phyloP scores from a whole-genome alignment of 768 basidiomycete species.

The Leccinum disarticulatum region DNA sequence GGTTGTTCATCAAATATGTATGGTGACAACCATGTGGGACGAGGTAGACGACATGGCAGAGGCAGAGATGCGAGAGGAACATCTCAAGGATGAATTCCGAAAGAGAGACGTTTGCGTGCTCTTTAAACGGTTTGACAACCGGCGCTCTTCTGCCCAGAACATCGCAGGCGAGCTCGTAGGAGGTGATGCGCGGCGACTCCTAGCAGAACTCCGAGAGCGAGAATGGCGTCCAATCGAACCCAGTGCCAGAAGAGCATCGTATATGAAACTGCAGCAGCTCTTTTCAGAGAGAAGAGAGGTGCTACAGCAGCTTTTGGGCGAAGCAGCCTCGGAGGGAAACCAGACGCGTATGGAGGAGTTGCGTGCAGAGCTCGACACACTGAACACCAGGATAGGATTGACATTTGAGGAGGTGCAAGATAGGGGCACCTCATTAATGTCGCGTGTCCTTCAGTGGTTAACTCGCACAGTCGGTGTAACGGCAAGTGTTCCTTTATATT shows the following conservation, averaged over 20 bases:
- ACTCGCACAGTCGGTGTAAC: neutral
- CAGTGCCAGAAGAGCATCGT: neutral
- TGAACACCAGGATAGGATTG: slow-evolving; percentile 1
- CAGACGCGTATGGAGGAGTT: neutral
- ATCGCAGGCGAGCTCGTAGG: slow-evolving; percentile 1
- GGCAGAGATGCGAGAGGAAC: neutral
- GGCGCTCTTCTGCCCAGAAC: neutral
- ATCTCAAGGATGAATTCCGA: neutral
- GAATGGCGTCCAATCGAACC: neutral
- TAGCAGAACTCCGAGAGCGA: slow-evolving; percentile 3
- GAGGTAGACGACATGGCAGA: neutral
- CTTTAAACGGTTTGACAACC: slow-evolving; percentile 11
- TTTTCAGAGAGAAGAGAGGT: slow-evolving; percentile 1
- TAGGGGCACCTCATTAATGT: neutral
- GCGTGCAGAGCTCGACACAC: neutral
- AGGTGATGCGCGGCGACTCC: neutral
- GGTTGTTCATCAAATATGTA: slow-evolving; percentile 1
- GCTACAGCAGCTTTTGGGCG: neutral
- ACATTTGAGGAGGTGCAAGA: slow-evolving; percentile 5
- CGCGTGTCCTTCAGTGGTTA: slow-evolving; percentile 8
- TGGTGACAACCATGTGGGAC: slow-evolving; percentile 15
- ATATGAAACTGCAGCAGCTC: neutral
- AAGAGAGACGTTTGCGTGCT: neutral
- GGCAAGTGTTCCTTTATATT: neutral
- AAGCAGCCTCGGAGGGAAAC: neutral